Evolutionary conservation across 495 filamentous ascomycete species (phyloP), one percentile per base, ranked within the genome.

Genomic region (Penicillium lagena): DNA sequence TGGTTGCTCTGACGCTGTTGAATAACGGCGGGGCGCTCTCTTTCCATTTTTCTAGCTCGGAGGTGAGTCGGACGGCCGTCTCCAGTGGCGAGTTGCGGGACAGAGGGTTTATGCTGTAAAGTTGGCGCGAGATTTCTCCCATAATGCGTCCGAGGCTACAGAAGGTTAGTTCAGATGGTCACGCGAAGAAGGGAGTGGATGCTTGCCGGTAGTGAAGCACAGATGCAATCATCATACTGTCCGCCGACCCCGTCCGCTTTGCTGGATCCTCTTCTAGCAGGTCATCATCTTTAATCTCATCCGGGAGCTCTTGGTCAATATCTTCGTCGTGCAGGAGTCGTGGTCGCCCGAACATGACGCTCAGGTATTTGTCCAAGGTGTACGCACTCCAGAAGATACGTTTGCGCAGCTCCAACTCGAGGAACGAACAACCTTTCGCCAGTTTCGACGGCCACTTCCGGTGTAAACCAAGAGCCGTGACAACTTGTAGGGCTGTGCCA

Each of bases 301-400:
- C 65, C 1, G 79, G 78, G 7, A 75, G 55, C 8, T 72, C 67
- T 37, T 81, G 77, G 39, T 78, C 75, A 34, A 76, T 69, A 37
- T 72, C 70, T 31, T 76, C 75, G 29, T 75, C 69, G 50, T 70
- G 71, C 12, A 79, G 62, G n/a, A 75, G 45, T n/a, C 66, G 52
- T 7, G 79, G 77, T 11, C 76, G 55, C 1, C 78, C 78, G 40
- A 76, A 69, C 52, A 79, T 68, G 35, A 75, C 62, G 43, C 72
- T 75, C n/a, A 81, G 59, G 47, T 81, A 76, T 50, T 73, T 78
- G 54, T 81, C 78, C 11, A 81, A 49, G 22, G 71, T 70, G 49
- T 77, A 79, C 2, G 67, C 72, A 31, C 72, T 71, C 77, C 77
- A 81, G 22, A 82, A 78, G 6, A 75, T 72, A 5, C 78, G 72